Base-by-base conservation (phyloP, 2,329 filamentous ascomycete species). In the Emergomyces africanus region DNA sequence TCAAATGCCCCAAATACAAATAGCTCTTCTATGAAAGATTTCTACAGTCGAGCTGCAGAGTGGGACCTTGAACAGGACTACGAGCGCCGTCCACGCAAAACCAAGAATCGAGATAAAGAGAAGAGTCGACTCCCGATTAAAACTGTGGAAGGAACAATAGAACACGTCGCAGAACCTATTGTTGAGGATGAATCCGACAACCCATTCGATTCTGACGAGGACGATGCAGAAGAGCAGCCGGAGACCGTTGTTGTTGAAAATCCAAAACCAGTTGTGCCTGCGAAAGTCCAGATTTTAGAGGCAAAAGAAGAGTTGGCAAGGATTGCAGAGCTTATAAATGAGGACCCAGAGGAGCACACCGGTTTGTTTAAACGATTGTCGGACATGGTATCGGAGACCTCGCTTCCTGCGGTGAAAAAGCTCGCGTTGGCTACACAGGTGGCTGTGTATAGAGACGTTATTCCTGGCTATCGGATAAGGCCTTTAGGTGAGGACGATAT, bases 41-140 rank as follows among this genome's bases (percentile, higher is more conserved):
- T 91, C 71, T 82, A 89, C 75, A 83, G 83, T 67, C 86, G 83
- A 67, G 89, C 88, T 5, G 80, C 88, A 61, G 86, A 84, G 73
- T 97, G 92, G 90, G 85, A 96, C 68, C 81, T 96, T 54, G 94
- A 96, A 76, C 88, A 95, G 70, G 87, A 89, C 72, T 97, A 96
- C 78, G 90, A 95, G 73, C 82, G 82, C 62, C 84, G 84, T 65
- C 85, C 88, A 53, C 82, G 89, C 66, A 94, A 94, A 71, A 75
- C 81, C 41, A 86, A 83, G 69, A 89, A 87, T 72, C 89, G 90
- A 71, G 80, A 82, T 59, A 82, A 84, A 66, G 88, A 91, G 69
- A 86, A 78, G 69, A 89, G 83, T 42, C 83, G 86, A 66, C 78
- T 99, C 41, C 91, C 91, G 0, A 90, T 96, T 64, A 95, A 94